Conservation (phyloP, 1,284 basidiomycete species). For the Apiotrichum brassicae region DNA sequence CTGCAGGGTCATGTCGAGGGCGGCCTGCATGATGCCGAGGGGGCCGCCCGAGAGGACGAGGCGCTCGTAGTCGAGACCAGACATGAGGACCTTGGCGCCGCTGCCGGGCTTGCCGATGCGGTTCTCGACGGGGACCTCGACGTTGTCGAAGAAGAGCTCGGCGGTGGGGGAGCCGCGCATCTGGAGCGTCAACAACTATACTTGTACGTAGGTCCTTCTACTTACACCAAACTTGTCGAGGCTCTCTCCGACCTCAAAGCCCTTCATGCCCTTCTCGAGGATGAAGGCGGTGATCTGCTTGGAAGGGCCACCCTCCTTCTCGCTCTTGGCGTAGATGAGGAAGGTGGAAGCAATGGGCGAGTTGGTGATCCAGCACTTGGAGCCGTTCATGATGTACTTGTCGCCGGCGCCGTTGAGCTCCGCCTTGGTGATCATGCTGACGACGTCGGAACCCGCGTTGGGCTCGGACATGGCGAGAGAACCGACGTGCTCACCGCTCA, state of each 20-base stretch:
- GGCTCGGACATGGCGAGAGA: conserved; percentile 91
- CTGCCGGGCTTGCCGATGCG: conserved; percentile 72
- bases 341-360: conserved; percentile 82
- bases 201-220: too few relatives aligned
- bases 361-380: conserved; percentile 97
- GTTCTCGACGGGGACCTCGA: conserved; percentile 79
- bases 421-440: conserved; percentile 79
- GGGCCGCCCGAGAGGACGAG: conserved; percentile 85
- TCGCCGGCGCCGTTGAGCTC: conserved; percentile 65
- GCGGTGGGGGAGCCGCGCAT: conserved; percentile 95
- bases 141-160: conserved; percentile 87
- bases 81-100: conserved; percentile 86
- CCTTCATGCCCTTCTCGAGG: conserved; percentile 69
- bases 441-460: conserved; percentile 83
- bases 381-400: conserved; percentile 75
- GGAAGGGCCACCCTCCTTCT: conserved; percentile 58
- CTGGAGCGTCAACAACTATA: conserved; percentile 19
- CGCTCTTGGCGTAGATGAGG: conserved; percentile 88
- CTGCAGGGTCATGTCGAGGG: conserved; percentile 79
- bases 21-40: conserved; percentile 84
- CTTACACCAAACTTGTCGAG: conserved; percentile 79
- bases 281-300: conserved; percentile 93
- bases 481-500: conserved; percentile 76
- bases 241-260: conserved; percentile 84
- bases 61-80: conserved; percentile 84